These are phyloP conservation scores for Rickenella mellea DNA, from an alignment of 768 basidiomycete genomes.

Conservation along the genomic window DNA sequence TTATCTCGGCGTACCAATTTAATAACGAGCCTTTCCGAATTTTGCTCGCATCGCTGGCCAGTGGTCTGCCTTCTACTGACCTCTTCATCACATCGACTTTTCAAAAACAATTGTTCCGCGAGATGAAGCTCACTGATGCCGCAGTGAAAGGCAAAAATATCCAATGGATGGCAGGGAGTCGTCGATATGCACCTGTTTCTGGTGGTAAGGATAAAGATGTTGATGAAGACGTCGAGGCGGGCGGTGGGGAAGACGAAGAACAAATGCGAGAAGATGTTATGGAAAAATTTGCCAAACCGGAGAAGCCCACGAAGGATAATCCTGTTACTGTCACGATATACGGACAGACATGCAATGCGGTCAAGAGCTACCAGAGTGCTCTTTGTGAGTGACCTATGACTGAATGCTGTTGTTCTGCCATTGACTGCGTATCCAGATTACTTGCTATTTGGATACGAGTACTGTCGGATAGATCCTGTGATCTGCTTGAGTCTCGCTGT, in stretches of 20 bases:
- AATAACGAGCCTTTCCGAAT: slow-evolving; percentile 81
- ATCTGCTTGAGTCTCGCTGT: slow-evolving; percentile 77
- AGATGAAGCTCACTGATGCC: slow-evolving; percentile 60
- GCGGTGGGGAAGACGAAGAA: slow-evolving; percentile 27
- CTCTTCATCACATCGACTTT: slow-evolving; percentile 70
- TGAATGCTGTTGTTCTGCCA: background rate
- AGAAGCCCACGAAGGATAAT: slow-evolving; percentile 57
- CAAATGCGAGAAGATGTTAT: slow-evolving; percentile 23
- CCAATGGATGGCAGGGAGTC: slow-evolving; percentile 51
- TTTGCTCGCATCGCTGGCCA: slow-evolving; percentile 61
- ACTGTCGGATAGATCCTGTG: slow-evolving; percentile 75
- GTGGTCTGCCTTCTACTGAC: slow-evolving; percentile 61
- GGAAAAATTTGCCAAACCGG: slow-evolving; percentile 10
- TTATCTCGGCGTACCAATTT: slow-evolving; percentile 72
- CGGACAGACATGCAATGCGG: slow-evolving; percentile 74
- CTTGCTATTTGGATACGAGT: slow-evolving; percentile 79
- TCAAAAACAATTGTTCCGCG: slow-evolving; percentile 78
- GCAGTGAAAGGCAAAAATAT: slow-evolving; percentile 58
- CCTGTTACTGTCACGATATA: slow-evolving; percentile 66
- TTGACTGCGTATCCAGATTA: slow-evolving; percentile 50
- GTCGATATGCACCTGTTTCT: slow-evolving; percentile 42
- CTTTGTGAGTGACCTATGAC: slow-evolving; percentile 56
- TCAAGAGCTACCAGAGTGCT: slow-evolving; percentile 84
- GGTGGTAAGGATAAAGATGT: slow-evolving; percentile 25
- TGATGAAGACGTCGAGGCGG: slow-evolving; percentile 24